phyloP scores from a whole-genome alignment of 495 filamentous ascomycete genomes.

The Bathelium albidoporum region DNA sequence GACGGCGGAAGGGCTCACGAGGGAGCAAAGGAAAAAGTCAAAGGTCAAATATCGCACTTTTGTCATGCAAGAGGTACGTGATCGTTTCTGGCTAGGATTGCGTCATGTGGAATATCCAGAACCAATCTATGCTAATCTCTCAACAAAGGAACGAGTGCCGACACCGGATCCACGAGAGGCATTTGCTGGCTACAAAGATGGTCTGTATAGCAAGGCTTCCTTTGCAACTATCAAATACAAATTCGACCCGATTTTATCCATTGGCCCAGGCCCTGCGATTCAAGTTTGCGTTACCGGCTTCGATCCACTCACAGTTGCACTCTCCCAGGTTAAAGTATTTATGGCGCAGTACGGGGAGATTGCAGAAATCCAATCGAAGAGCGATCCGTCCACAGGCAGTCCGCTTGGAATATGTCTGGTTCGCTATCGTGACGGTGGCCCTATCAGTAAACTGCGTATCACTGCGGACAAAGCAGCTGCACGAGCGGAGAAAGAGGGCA shows the following conservation, averaged over 20 bases:
- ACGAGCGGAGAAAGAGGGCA: constrained; percentile 60
- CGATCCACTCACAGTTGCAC: constrained; percentile 66
- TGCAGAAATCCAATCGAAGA: constrained; percentile 76
- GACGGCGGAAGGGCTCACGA: constrained; percentile 48
- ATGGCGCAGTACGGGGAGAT: constrained; percentile 87
- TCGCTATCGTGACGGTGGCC: constrained; percentile 62
- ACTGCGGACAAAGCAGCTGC: constrained; percentile 65
- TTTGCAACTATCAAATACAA: constrained; percentile 37
- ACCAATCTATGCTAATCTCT: background rate
- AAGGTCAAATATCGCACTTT: constrained; percentile 66
- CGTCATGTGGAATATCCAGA: background rate
- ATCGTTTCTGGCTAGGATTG: background rate
- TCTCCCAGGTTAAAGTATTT: constrained; percentile 64
- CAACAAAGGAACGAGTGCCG: constrained; percentile 31
- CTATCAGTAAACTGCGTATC: background rate
- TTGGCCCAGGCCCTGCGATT: constrained; percentile 77
- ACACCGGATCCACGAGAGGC: constrained; percentile 60
- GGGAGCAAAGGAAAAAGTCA: constrained; percentile 52
- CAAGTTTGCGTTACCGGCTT: constrained; percentile 90
- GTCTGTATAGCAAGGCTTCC: background rate
- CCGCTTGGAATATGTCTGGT: constrained; percentile 88
- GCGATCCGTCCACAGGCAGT: constrained; percentile 83
- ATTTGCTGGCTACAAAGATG: constrained; percentile 43
- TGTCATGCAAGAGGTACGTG: constrained; percentile 38
- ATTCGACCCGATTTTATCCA: constrained; percentile 69